These are phyloP conservation scores for Arachis monticola DNA, from an alignment of 331 rosid genomes.

Conservation along the genomic window DNA sequence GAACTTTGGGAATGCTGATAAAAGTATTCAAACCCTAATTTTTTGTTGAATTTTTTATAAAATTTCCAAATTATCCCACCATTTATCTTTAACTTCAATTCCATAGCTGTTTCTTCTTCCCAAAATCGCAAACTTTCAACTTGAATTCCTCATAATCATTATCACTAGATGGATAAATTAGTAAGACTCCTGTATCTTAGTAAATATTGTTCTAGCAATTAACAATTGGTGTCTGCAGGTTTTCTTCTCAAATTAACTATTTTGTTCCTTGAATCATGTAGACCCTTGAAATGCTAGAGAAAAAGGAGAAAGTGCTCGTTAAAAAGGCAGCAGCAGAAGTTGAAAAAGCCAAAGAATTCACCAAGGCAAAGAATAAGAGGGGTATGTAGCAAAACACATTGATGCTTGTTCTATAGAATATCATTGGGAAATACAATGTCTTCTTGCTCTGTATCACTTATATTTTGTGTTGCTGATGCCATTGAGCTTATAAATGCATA, in stretches of 20 bases:
- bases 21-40: no score
- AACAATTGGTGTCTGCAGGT: neutral
- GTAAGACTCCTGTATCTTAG: neutral
- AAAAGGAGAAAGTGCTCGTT: slow-evolving; percentile 82
- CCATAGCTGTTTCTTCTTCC: no score
- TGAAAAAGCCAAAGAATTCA: slow-evolving; percentile 87
- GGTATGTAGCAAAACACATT: slow-evolving; percentile 52
- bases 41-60: no score
- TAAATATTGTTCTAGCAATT: neutral
- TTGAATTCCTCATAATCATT: no score
- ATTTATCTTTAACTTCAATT: no score
- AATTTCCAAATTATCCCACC: no score
- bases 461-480: neutral
- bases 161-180: no score
- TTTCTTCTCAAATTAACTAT: slow-evolving; percentile 9
- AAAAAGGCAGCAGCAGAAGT: slow-evolving; percentile 89
- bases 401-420: slow-evolving; percentile 24
- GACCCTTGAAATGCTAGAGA: slow-evolving; percentile 99
- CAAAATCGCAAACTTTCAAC: no score
- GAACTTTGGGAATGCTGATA: no score
- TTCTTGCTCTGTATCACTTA: neutral
- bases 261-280: slow-evolving; percentile 44
- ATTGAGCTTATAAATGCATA: slow-evolving; percentile 16
- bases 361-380: slow-evolving; percentile 87
- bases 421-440: neutral